These are phyloP conservation scores for Xylaria sp. DNA, from an alignment of 495 filamentous ascomycete genomes.

Conservation along the genomic window DNA sequence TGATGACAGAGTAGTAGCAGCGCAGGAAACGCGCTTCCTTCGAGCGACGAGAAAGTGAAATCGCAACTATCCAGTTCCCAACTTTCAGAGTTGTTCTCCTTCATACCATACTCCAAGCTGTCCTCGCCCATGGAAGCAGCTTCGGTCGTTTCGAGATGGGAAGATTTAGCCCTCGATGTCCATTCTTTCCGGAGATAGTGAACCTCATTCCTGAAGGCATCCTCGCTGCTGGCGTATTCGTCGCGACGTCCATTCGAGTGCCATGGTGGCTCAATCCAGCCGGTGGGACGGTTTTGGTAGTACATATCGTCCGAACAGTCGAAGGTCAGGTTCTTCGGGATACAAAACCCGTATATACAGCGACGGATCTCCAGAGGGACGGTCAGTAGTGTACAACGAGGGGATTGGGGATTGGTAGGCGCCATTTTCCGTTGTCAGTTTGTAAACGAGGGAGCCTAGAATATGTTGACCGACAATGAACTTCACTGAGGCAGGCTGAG, in stretches of 20 bases:
- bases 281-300: constrained; percentile 18
- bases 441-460: not conserved
- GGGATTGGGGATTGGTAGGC: not conserved
- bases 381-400: not conserved
- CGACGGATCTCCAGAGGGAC: constrained; percentile 20
- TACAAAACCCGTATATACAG: constrained; percentile 22
- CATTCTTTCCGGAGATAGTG: not conserved
- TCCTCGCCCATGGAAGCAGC: not conserved
- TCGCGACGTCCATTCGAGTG: constrained; percentile 14
- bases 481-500: not conserved
- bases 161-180: not conserved
- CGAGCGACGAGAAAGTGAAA: not conserved
- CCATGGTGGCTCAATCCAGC: constrained; percentile 13
- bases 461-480: not conserved
- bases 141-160: not conserved
- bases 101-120: not conserved
- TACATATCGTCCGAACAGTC: constrained; percentile 19
- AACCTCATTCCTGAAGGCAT: not conserved
- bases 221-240: not conserved
- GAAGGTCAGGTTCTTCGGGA: constrained; percentile 19
- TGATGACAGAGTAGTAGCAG: constrained; percentile 21
- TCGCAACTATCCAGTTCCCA: not conserved
- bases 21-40: constrained; percentile 7
- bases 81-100: not conserved
- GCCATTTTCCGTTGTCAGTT: not conserved